Conservation (phyloP, 2,329 filamentous ascomycete genomes). For the Balansia obtecta region DNA sequence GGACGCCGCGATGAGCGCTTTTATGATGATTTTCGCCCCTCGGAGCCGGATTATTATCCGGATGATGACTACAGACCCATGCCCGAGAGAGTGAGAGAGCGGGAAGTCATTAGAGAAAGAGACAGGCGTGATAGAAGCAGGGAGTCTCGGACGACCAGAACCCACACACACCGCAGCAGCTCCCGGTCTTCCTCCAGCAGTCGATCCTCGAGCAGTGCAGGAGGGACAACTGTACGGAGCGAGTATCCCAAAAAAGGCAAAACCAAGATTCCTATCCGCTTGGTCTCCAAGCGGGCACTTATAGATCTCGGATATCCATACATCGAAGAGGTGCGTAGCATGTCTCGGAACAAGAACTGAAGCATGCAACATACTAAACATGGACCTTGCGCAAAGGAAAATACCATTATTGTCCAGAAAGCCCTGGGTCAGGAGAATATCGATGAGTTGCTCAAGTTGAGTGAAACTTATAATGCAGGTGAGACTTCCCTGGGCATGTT, state of each 20-base stretch:
- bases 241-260: slow-evolving; percentile 75
- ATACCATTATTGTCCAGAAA: slow-evolving; percentile 68
- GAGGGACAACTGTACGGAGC: slow-evolving; percentile 39
- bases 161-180: slow-evolving; percentile 26
- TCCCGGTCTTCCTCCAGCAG: slow-evolving; percentile 35
- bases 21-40: slow-evolving; percentile 54
- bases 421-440: slow-evolving; percentile 86
- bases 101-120: slow-evolving; percentile 41
- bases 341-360: slow-evolving; percentile 6
- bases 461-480: slow-evolving; percentile 62
- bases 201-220: slow-evolving; percentile 33
- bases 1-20: slow-evolving; percentile 41
- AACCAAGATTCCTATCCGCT: slow-evolving; percentile 70
- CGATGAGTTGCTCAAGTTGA: slow-evolving; percentile 74
- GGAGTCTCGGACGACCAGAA: slow-evolving; percentile 27
- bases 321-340: slow-evolving; percentile 59
- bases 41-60: slow-evolving; percentile 55
- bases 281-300: slow-evolving; percentile 71
- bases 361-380: neutral
- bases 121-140: slow-evolving; percentile 30
- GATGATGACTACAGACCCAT: slow-evolving; percentile 60
- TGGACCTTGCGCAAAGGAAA: slow-evolving; percentile 40
- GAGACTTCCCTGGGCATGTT: slow-evolving; percentile 7
- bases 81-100: slow-evolving; percentile 47
- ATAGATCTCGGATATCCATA: slow-evolving; percentile 79